These are phyloP conservation scores for Phaeotremella fagi DNA, from an alignment of 768 basidiomycete genomes.

Conservation along the genomic window DNA sequence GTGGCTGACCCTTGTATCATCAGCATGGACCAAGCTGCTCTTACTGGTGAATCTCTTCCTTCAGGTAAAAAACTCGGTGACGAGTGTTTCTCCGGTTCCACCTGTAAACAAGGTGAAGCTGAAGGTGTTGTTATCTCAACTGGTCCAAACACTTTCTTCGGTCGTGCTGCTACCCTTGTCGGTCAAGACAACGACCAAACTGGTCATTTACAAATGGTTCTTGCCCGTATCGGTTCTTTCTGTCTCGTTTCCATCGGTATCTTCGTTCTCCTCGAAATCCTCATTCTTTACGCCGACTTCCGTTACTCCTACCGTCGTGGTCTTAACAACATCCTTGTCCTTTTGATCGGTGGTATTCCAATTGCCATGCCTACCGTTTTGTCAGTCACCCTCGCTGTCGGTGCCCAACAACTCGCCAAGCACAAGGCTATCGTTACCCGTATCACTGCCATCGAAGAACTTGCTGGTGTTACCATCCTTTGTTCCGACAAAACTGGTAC, in stretches of 20 bases:
- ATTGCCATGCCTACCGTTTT: constrained; percentile 99
- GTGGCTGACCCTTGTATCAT: no score
- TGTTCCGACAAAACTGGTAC: constrained; percentile 99
- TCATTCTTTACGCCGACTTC: constrained; percentile 90
- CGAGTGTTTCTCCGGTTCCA: constrained; percentile 98
- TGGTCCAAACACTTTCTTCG: constrained; percentile 93
- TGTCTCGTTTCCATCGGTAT: constrained; percentile 93
- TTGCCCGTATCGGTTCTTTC: constrained; percentile 96
- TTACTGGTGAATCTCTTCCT: constrained; percentile 95
- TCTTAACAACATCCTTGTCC: constrained; percentile 94
- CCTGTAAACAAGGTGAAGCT: constrained; percentile 98
- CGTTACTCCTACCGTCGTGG: constrained; percentile 84
- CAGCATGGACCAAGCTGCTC: constrained; percentile 88
- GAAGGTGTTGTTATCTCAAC: constrained; percentile 99
- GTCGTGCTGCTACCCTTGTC: constrained; percentile 94
- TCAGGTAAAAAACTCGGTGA: constrained; percentile 86
- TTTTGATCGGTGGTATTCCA: constrained; percentile 99
- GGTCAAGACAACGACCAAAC: constrained; percentile 97
- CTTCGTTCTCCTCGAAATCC: constrained; percentile 89
- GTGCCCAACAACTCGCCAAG: constrained; percentile 97
- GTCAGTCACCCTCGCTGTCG: constrained; percentile 96
- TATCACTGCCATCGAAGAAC: constrained; percentile 97
- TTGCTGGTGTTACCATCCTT: constrained; percentile 96
- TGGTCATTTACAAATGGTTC: constrained; percentile 97
- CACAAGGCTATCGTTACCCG: constrained; percentile 99